Conservation (phyloP, 2,329 filamentous ascomycete species). For the Arthrocladium fulminans region DNA sequence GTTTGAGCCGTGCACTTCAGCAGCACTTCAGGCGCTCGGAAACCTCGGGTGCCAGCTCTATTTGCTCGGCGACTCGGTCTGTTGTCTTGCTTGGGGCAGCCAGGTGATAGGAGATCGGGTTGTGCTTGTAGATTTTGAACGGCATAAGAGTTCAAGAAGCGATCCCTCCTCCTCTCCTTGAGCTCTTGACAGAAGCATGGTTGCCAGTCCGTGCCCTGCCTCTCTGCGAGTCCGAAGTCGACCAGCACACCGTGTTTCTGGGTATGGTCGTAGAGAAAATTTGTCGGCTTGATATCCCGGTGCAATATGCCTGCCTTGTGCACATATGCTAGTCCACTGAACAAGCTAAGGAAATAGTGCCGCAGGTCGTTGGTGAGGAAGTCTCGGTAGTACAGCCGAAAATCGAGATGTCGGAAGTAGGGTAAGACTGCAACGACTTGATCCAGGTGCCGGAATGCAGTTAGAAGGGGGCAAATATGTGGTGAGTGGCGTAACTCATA, state of each 20-base stretch:
- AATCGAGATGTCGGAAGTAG: conserved; percentile 93
- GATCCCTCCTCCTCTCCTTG: conserved; percentile 50
- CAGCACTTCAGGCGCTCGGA: conserved; percentile 90
- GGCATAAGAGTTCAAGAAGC: conserved; percentile 23
- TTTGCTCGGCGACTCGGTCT: conserved; percentile 85
- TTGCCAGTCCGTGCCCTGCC: conserved; percentile 60
- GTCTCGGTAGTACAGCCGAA: conserved; percentile 79
- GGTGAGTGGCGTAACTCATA: conserved; percentile 74
- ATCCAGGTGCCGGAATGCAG: conserved; percentile 87
- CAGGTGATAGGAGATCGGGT: conserved; percentile 38
- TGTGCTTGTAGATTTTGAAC: conserved; percentile 30
- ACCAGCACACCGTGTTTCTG: conserved; percentile 80
- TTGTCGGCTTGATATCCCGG: conserved; percentile 90
- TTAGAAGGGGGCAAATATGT: conserved; percentile 90
- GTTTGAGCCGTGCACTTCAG: conserved; percentile 96
- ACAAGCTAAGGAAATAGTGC: conserved; percentile 80
- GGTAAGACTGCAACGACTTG: conserved; percentile 92
- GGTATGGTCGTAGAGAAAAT: conserved; percentile 23
- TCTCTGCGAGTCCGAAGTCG: conserved; percentile 95
- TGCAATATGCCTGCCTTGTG: conserved; percentile 81
- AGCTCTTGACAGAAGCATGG: conserved; percentile 72
- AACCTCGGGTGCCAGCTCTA: conserved; percentile 86
- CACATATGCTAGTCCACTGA: conserved; percentile 73
- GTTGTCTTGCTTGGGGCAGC: conserved; percentile 83
- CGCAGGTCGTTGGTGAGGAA: conserved; percentile 81